A percentile compares a stretch with the other conserved stretches of the same genome.
Evolutionary conservation across 768 basidiomycete species (phyloP).

Genomic region (Kwoniella shandongensis): DNA sequence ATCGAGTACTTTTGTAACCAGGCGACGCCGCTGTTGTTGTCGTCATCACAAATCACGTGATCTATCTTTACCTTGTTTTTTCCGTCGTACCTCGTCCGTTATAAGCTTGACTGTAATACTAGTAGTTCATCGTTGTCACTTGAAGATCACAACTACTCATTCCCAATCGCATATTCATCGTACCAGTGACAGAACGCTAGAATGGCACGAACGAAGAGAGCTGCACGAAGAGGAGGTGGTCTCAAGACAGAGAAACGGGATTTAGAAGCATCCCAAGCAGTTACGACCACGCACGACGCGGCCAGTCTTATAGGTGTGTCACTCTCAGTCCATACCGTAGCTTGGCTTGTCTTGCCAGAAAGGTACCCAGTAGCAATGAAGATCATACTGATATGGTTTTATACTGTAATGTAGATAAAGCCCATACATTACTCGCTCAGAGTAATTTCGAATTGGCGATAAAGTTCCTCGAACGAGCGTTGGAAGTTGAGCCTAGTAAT

Average conservation of each 20-base stretch:
- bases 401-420: conserved; percentile 59
- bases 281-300: conserved; percentile 7
- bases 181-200: not conserved
- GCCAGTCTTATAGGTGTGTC: conserved; percentile 18
- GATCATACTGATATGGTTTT: not conserved
- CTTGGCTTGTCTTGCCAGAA: not conserved
- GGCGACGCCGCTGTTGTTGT: no score
- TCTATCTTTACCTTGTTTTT: no score
- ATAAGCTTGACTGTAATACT: no score
- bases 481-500: conserved; percentile 66
- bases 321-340: not conserved
- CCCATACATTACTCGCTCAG: conserved; percentile 75
- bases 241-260: not conserved
- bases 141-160: no score
- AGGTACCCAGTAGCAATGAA: not conserved
- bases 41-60: no score
- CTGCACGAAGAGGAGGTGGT: not conserved
- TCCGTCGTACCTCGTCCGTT: no score
- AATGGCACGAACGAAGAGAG: conserved; percentile 18
- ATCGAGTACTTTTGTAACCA: no score
- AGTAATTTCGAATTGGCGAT: conserved; percentile 80
- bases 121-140: no score
- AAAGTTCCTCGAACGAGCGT: conserved; percentile 67
- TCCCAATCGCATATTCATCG: no score
- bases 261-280: not conserved